Conservation (phyloP, 768 basidiomycete genomes). For the Strobilomyces dryophilus region DNA sequence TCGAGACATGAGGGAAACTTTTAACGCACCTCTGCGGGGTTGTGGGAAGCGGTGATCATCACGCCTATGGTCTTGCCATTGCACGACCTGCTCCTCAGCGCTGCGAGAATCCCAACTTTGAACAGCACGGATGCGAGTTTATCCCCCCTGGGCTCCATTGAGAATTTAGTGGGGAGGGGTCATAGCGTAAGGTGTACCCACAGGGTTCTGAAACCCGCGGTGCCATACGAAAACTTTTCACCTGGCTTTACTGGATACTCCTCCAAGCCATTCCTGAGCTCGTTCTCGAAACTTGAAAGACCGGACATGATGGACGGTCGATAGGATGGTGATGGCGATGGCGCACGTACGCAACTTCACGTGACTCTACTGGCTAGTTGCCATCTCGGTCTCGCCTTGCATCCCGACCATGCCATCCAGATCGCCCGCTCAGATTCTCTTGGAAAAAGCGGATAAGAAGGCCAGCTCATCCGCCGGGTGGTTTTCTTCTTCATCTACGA, state of each 20-base stretch:
- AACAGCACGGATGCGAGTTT: conserved; percentile 89
- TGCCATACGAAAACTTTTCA: conserved; percentile 82
- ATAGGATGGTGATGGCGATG: background rate
- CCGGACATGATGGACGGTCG: conserved; percentile 27
- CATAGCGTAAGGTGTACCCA: conserved; percentile 38
- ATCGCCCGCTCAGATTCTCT: conserved; percentile 68
- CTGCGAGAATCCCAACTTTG: conserved; percentile 87
- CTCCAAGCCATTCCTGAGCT: conserved; percentile 48
- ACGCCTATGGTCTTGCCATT: conserved; percentile 91
- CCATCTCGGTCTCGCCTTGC: background rate
- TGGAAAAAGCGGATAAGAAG: conserved; percentile 94
- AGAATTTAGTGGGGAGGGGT: conserved; percentile 7
- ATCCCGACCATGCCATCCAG: conserved; percentile 56
- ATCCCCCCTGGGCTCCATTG: conserved; percentile 45
- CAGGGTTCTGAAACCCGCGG: conserved; percentile 91
- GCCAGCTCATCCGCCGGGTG: conserved; percentile 77
- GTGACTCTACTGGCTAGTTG: conserved; percentile 9
- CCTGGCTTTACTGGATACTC: conserved; percentile 69
- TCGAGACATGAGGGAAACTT: background rate
- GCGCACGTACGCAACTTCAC: conserved; percentile 2
- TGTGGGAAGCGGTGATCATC: conserved; percentile 99
- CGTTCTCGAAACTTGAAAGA: conserved; percentile 34
- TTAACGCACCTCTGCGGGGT: conserved; percentile 83
- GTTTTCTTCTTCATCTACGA: conserved; percentile 81
- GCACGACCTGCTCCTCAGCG: conserved; percentile 85